phyloP scores from a whole-genome alignment of 108 stramenopile species.

The Nitzschia putrida region DNA sequence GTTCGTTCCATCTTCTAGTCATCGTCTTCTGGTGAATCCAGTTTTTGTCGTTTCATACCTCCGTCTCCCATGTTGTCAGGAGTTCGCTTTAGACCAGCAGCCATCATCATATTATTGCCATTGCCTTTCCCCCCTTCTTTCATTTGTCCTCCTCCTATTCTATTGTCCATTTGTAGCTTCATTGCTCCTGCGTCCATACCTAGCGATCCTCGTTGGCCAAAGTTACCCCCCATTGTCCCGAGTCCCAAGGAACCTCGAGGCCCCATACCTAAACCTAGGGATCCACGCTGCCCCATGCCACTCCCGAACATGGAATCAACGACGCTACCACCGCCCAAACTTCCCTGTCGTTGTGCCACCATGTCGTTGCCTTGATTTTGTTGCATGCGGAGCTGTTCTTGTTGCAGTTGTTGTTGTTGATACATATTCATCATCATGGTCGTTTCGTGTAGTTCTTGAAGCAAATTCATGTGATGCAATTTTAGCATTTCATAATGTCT shows the following conservation, averaged over 20 bases:
- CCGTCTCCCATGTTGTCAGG: not conserved
- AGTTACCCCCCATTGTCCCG: conserved; percentile 5
- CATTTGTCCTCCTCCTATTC: conserved; percentile 4
- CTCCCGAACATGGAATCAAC: conserved; percentile 9
- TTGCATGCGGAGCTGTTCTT: conserved; percentile 49
- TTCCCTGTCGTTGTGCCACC: conserved; percentile 8
- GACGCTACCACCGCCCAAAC: conserved; percentile 7
- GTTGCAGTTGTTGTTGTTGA: conserved; percentile 53
- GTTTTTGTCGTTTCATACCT: conserved; percentile 11
- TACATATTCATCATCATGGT: conserved; percentile 86
- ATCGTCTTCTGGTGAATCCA: not conserved
- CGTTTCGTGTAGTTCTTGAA: conserved; percentile 85
- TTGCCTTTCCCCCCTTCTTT: not conserved
- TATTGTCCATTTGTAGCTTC: not conserved
- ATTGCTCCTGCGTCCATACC: not conserved
- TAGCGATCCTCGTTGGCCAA: conserved; percentile 5
- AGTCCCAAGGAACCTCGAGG: conserved; percentile 15
- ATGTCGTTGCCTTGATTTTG: conserved; percentile 3
- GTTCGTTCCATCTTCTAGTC: not conserved
- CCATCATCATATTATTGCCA: not conserved
- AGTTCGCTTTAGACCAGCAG: not conserved
- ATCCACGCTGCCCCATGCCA: conserved; percentile 12
- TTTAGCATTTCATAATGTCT: conserved; percentile 84
- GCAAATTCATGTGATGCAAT: conserved; percentile 84
- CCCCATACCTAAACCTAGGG: conserved; percentile 14